A percentile compares a stretch with the other conserved stretches of the same genome.
Conservation (phyloP, 176 grass and related monocot genomes). For the Oryza nivara region DNA sequence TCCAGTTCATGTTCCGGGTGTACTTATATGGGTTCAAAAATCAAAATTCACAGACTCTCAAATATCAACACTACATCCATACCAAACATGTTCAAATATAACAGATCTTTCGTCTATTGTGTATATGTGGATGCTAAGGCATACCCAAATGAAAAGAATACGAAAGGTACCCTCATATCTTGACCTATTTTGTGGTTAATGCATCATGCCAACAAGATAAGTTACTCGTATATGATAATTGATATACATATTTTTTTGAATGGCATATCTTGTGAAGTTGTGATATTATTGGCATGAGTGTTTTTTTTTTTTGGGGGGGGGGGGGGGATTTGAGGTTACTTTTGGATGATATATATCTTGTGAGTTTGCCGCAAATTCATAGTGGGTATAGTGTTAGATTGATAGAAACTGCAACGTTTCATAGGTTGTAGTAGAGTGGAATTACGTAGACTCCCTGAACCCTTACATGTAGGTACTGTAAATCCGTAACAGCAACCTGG, state of each 20-base stretch:
- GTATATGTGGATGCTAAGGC: not conserved
- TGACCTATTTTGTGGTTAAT: not conserved
- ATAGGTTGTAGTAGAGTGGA: too few species aligned
- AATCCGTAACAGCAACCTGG: too few species aligned
- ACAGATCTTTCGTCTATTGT: not conserved
- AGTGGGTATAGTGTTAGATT: too few species aligned
- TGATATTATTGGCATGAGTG: not conserved
- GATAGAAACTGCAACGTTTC: too few species aligned
- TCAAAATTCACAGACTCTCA: not conserved
- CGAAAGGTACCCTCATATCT: conserved; percentile 6
- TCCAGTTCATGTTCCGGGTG: not conserved
- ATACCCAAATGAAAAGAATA: conserved; percentile 2
- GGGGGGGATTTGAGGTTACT: too few species aligned
- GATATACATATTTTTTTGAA: not conserved
- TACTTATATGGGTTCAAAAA: not conserved
- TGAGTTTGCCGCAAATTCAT: too few species aligned
- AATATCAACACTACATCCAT: conserved; percentile 4
- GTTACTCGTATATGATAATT: not conserved
- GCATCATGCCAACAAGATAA: not conserved
- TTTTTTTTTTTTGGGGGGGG: too few species aligned
- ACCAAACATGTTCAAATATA: not conserved
- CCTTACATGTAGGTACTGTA: too few species aligned
- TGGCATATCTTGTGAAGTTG: not conserved
- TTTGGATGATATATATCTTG: too few species aligned
- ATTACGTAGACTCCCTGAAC: too few species aligned